These are phyloP conservation scores for Echinochloa phyllopogon DNA, from an alignment of 176 grass and related monocot genomes.

Conservation along the genomic window DNA sequence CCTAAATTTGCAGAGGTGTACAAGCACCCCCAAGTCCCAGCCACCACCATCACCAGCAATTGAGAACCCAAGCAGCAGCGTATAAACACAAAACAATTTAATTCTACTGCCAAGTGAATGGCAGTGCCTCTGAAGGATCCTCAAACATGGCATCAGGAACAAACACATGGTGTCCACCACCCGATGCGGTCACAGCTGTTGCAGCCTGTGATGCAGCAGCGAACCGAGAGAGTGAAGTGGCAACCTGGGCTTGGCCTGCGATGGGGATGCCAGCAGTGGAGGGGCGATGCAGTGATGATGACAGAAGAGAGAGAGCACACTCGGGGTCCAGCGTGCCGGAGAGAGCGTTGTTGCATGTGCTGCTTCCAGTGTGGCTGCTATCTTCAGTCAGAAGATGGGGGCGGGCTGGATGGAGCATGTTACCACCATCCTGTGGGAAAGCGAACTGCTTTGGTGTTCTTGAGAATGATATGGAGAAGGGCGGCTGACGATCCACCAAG, in stretches of 20 bases:
- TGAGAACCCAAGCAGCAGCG: not conserved
- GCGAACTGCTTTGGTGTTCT: conserved; percentile 45
- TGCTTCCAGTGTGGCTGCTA: conserved; percentile 14
- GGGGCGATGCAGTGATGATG: conserved; percentile 56
- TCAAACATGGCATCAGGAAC: conserved; percentile 45
- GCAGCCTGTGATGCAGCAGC: not conserved
- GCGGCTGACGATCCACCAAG: conserved; percentile 5
- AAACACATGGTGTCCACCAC: conserved; percentile 33
- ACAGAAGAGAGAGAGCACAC: conserved; percentile 99
- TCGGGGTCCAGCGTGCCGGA: conserved; percentile 54
- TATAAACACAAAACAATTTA: not conserved
- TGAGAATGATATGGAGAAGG: conserved; percentile 67
- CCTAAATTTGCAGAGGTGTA: conserved; percentile 1
- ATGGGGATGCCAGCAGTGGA: conserved; percentile 8
- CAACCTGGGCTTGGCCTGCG: not conserved
- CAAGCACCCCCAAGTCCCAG: not conserved
- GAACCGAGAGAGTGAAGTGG: not conserved
- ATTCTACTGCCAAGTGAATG: conserved; percentile 45
- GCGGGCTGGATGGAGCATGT: not conserved
- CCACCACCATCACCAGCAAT: not conserved
- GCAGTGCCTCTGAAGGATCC: conserved; percentile 48
- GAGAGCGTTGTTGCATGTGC: conserved; percentile 27
- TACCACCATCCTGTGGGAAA: conserved; percentile 40
- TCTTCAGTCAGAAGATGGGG: conserved; percentile 29
- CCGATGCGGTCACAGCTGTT: conserved; percentile 16